phyloP scores from a whole-genome alignment of 2,329 filamentous ascomycete genomes.

The Chaetomiaceae sp. region DNA sequence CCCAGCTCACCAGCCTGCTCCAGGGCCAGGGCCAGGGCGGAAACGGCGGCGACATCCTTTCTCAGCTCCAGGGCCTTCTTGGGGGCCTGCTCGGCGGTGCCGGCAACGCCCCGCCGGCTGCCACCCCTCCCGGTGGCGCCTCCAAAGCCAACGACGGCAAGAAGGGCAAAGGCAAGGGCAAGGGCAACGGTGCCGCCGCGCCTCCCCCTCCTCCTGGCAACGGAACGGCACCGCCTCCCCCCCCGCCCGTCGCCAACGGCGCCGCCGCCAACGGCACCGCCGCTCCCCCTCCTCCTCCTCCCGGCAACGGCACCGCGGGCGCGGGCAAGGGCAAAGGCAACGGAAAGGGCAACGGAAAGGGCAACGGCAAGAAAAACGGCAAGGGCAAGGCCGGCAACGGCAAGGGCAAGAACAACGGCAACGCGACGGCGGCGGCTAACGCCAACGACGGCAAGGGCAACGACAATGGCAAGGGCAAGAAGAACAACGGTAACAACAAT shows the following conservation, averaged over 20 bases:
- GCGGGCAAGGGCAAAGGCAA: slow-evolving; percentile 5
- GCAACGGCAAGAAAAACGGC: slow-evolving; percentile 5
- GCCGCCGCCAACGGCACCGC: not conserved
- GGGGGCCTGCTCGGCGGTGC: not conserved
- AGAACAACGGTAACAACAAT: too few species aligned
- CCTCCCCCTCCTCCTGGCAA: too few species aligned
- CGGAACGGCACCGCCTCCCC: slow-evolving; percentile 1
- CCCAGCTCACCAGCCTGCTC: slow-evolving; percentile 2
- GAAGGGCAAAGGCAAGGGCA: too few species aligned
- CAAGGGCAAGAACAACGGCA: too few species aligned
- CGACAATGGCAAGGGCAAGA: too few species aligned
- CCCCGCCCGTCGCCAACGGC: not conserved
- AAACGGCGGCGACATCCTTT: not conserved
- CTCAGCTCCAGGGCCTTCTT: slow-evolving; percentile 3
- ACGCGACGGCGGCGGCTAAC: too few species aligned
- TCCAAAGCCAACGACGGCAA: not conserved
- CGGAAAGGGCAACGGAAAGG: slow-evolving; percentile 6
- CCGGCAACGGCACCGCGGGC: not conserved
- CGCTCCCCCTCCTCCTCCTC: too few species aligned
- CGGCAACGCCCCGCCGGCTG: not conserved
- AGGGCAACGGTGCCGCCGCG: too few species aligned
- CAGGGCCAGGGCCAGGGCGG: not conserved
- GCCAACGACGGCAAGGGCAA: too few species aligned
- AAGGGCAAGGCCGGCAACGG: not conserved
- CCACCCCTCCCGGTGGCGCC: not conserved